Evolutionary conservation across 192 early-diverging fungal species (phyloP).

Genomic region (Entophlyctis luteolus): DNA sequence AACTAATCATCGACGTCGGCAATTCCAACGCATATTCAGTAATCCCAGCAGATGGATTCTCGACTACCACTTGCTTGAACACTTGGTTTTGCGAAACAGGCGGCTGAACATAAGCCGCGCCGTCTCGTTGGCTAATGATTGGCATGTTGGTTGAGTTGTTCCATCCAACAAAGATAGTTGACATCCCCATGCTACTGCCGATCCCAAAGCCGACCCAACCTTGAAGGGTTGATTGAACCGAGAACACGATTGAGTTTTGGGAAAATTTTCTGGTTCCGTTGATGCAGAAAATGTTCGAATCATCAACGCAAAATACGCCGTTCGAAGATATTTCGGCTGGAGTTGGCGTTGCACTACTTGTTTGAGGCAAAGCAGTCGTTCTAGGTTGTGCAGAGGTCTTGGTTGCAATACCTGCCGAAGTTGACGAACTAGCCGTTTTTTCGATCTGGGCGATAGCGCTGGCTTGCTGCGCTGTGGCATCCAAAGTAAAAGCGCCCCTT

Average conservation of each 20-base stretch:
- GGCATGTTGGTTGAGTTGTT: not conserved
- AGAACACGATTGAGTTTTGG: not conserved
- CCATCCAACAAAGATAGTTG: constrained; percentile 17
- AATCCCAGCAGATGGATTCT: not conserved
- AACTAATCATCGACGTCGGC: not conserved
- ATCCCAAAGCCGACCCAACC: constrained; percentile 18
- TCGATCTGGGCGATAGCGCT: no score
- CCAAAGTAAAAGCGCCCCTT: not conserved
- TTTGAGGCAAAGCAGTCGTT: no score
- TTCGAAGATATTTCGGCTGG: no score
- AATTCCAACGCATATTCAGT: not conserved
- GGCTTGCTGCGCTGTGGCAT: not conserved
- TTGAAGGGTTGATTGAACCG: not conserved
- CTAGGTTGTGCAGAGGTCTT: not conserved
- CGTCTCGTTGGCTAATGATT: constrained; percentile 9
- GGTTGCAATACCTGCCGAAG: no score
- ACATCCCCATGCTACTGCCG: not conserved
- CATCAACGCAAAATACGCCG: not conserved
- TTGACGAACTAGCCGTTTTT: no score
- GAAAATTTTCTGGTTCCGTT: not conserved
- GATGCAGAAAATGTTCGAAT: not conserved
- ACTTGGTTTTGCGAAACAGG: not conserved
- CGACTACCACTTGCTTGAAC: not conserved
- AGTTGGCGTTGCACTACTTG: no score
- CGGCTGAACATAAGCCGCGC: not conserved